These are phyloP conservation scores for Apophysomyces ossiformis DNA, from an alignment of 371 early-diverging fungal genomes.

Conservation along the genomic window DNA sequence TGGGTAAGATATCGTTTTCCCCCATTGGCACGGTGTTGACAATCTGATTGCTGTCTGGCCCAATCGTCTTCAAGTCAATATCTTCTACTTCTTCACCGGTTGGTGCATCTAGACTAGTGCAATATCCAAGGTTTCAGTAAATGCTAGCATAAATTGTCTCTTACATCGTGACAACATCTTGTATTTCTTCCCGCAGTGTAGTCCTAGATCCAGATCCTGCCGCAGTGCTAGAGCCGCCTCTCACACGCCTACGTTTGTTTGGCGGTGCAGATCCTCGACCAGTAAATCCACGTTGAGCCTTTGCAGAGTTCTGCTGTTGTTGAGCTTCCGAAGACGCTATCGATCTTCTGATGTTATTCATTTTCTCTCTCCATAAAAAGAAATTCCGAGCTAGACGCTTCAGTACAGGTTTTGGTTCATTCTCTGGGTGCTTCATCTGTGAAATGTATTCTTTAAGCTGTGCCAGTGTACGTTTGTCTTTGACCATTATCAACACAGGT, in stretches of 20 bases:
- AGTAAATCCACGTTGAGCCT: neutral
- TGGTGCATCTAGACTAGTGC: slow-evolving; percentile 13
- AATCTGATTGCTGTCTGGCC: slow-evolving; percentile 1
- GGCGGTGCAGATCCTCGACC: slow-evolving; percentile 51
- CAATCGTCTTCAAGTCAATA: neutral
- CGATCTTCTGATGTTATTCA: slow-evolving; percentile 44
- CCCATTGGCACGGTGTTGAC: slow-evolving; percentile 11
- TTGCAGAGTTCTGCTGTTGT: slow-evolving; percentile 9
- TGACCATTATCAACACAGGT: slow-evolving; percentile 73
- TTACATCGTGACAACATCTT: slow-evolving; percentile 24
- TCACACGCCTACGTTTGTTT: slow-evolving; percentile 78
- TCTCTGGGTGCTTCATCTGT: slow-evolving; percentile 19
- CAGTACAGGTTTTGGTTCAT: slow-evolving; percentile 42
- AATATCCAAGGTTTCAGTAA: neutral
- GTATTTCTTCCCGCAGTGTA: slow-evolving; percentile 32
- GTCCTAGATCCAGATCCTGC: slow-evolving; percentile 26
- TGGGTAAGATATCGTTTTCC: slow-evolving; percentile 39
- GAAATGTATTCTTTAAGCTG: slow-evolving; percentile 70
- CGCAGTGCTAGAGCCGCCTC: slow-evolving; percentile 68
- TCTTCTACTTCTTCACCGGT: neutral
- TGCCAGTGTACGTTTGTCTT: slow-evolving; percentile 67
- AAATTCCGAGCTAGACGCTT: slow-evolving; percentile 58
- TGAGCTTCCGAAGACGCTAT: slow-evolving; percentile 11
- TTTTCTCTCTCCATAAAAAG: slow-evolving; percentile 68
- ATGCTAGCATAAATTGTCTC: neutral